Conservation (phyloP, 495 filamentous ascomycete genomes). For the Lasiosphaeriaceae sp. region DNA sequence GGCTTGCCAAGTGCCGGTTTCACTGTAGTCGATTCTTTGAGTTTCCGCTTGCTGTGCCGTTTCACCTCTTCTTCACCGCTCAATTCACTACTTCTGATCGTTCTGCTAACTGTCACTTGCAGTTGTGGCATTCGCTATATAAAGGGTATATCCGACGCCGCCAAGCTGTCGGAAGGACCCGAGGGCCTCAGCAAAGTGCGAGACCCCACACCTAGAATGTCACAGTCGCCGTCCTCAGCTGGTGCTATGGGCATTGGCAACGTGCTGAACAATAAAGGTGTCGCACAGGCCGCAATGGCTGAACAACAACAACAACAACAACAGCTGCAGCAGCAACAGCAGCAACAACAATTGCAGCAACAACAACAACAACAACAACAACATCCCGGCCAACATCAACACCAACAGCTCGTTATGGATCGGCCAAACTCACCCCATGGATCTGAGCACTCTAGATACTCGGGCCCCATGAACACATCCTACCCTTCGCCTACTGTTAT, state of each 20-base stretch:
- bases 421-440: slow-evolving; percentile 66
- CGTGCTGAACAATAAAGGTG: slow-evolving; percentile 33
- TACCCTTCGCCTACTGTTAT: slow-evolving; percentile 37
- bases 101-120: slow-evolving; percentile 1
- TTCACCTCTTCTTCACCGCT: slow-evolving; percentile 19
- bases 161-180: background rate
- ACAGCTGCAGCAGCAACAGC: slow-evolving; percentile 11
- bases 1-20: slow-evolving; percentile 18
- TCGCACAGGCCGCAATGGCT: slow-evolving; percentile 13
- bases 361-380: slow-evolving; percentile 17
- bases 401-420: slow-evolving; percentile 48
- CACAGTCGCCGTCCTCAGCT: slow-evolving; percentile 30
- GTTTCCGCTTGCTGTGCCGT: slow-evolving; percentile 1
- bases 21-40: slow-evolving; percentile 7
- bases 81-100: slow-evolving; percentile 2
- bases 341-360: slow-evolving; percentile 11
- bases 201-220: slow-evolving; percentile 20
- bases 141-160: background rate
- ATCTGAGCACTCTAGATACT: slow-evolving; percentile 50
- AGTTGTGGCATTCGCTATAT: background rate
- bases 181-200: background rate
- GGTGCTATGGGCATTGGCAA: slow-evolving; percentile 37
- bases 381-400: slow-evolving; percentile 1
- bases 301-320: slow-evolving; percentile 19
- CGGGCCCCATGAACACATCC: slow-evolving; percentile 26